Base-by-base conservation (phyloP, 257 asterid genomes). In the Solanum phureja region DNA sequence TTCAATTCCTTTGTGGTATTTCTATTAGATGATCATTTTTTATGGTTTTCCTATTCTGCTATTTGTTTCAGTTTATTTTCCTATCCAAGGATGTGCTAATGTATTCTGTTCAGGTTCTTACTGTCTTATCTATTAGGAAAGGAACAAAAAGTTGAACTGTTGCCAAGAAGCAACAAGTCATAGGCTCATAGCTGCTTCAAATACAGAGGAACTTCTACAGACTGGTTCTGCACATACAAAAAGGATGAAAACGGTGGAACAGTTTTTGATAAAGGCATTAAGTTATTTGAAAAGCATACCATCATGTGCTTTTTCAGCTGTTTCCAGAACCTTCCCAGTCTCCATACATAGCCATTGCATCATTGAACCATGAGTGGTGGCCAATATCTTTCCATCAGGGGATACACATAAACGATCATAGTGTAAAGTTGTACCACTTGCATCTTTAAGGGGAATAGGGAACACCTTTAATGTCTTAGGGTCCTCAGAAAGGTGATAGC, bases 401-500 rank as follows among this genome's bases (percentile, higher is more conserved):
- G 99, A 97, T 73, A 97, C 90, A 87, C 96, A 90, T 88, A 97
- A 93, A 84, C 93, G 97, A 88, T 97, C 99, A 87, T 96, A 97
- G 90, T 93, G 98, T 85, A 94, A 92, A 68, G 97, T 88, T 66
- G 94, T 77, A 87, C 99, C 99, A 13, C 82, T 94, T 87, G 94
- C 92, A 89, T 97, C 97, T 82, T 91, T 97, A 82, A 97, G 99
- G 81, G 98, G 99, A 90, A 95, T 95, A 38, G 98, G 96, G 38
- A 95, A 89, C 87, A 92, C 98, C 95, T 95, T 97, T 91, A 95
- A 87, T 84, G 99, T 95, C 91, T 97, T 97, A 27, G 98, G 98
- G 91, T 97, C 99, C 94, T 97, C 99, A 75, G 95, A 98, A 66
- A 95, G 91, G 89, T 95, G 98, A 91, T 95, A 97, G 52, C 99